Conservation (phyloP, 2,329 filamentous ascomycete genomes). For the Zasmidium citrigriseum region DNA sequence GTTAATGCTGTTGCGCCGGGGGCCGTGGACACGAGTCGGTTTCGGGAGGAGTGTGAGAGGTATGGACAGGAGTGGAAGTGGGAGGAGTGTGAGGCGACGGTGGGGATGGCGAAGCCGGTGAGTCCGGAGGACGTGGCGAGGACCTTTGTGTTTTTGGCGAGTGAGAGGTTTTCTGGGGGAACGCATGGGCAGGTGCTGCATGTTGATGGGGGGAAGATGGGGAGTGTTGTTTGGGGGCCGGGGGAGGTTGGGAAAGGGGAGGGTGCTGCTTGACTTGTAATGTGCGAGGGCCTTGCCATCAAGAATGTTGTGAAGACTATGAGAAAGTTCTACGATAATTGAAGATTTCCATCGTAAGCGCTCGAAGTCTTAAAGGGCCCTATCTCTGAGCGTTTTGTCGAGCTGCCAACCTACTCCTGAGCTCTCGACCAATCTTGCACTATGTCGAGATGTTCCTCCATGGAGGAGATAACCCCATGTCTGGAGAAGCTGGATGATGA, state of each 20-base stretch:
- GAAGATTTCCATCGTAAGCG: too few species aligned
- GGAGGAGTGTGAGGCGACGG: slow-evolving; percentile 47
- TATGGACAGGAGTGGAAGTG: slow-evolving; percentile 42
- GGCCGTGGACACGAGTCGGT: slow-evolving; percentile 47
- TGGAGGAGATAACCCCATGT: too few species aligned
- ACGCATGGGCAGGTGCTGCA: slow-evolving; percentile 48
- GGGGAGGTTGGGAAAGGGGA: slow-evolving; percentile 16
- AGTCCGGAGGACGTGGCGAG: slow-evolving; percentile 45
- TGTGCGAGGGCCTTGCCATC: too few species aligned
- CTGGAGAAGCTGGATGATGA: too few species aligned
- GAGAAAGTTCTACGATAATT: too few species aligned
- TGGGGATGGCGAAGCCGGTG: slow-evolving; percentile 41
- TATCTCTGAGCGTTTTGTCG: too few species aligned
- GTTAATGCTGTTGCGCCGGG: slow-evolving; percentile 52
- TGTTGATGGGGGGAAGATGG: slow-evolving; percentile 50
- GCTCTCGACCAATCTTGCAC: too few species aligned
- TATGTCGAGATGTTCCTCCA: too few species aligned
- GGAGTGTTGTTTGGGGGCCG: slow-evolving; percentile 21
- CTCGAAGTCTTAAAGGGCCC: too few species aligned
- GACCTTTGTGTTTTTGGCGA: slow-evolving; percentile 49
- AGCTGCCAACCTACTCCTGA: too few species aligned
- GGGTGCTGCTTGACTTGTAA: too few species aligned
- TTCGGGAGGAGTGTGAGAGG: slow-evolving; percentile 42
- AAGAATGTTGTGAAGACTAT: too few species aligned
- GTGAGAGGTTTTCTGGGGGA: slow-evolving; percentile 47